These are phyloP conservation scores for Diospyros kaki DNA, from an alignment of 148 eudicot genomes.

Conservation along the genomic window DNA sequence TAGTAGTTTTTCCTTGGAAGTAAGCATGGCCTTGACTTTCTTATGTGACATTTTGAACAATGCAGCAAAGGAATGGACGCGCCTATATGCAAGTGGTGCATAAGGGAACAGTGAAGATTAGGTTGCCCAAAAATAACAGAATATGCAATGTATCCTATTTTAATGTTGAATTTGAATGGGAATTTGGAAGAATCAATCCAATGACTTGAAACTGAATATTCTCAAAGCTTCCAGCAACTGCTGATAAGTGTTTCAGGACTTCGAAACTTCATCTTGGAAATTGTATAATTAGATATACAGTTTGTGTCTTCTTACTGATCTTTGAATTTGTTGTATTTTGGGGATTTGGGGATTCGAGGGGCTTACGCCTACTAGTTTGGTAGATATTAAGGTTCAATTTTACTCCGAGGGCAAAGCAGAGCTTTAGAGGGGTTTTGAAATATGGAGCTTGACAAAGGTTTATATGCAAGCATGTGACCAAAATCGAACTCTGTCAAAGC, in stretches of 20 bases:
- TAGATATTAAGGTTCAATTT: neutral
- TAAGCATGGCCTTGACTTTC: neutral
- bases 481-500: neutral
- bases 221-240: slow-evolving; percentile 9
- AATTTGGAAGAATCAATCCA: slow-evolving; percentile 2
- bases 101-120: slow-evolving; percentile 25
- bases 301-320: neutral
- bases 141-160: slow-evolving; percentile 18
- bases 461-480: too few relatives aligned
- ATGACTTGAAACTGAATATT: slow-evolving; percentile 3
- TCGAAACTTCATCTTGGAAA: slow-evolving; percentile 4
- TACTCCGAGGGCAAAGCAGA: neutral
- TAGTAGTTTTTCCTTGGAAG: neutral
- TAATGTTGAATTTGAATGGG: slow-evolving; percentile 16
- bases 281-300: slow-evolving; percentile 12
- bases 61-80: slow-evolving; percentile 98
- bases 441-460: neutral
- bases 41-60: neutral
- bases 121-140: slow-evolving; percentile 22
- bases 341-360: neutral
- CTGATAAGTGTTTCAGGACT: slow-evolving; percentile 1
- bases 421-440: neutral
- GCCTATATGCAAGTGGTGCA: slow-evolving; percentile 77
- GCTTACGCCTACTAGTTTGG: neutral
- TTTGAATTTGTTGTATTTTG: neutral